A percentile compares a stretch with the other conserved stretches of the same genome.
Evolutionary conservation across 2,329 filamentous ascomycete species (phyloP).

Genomic region (Pyrenophora seminiperda): DNA sequence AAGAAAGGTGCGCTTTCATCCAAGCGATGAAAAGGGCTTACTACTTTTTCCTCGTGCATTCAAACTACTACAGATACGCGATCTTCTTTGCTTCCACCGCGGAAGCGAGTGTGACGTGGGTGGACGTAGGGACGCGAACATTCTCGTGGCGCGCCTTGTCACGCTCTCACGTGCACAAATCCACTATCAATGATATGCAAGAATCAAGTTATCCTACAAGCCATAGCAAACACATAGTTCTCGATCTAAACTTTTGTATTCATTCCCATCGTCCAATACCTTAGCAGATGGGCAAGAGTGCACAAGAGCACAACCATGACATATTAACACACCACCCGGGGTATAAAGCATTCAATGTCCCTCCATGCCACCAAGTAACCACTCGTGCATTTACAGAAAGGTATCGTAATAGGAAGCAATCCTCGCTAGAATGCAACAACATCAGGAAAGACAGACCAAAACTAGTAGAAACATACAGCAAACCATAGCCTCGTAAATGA

Average conservation of each 20-base stretch:
- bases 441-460: constrained; percentile 14
- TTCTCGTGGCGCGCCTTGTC: constrained; percentile 13
- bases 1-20: neutral
- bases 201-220: too few relatives aligned
- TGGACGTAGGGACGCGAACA: neutral
- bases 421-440: constrained; percentile 20
- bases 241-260: too few relatives aligned
- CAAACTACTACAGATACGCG: neutral
- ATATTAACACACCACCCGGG: constrained; percentile 15
- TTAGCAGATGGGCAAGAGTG: neutral
- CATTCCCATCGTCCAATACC: too few relatives aligned
- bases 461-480: constrained; percentile 1
- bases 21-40: neutral
- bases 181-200: too few relatives aligned
- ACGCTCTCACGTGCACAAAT: constrained; percentile 18
- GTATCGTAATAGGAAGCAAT: constrained; percentile 13
- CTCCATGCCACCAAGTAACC: constrained; percentile 6
- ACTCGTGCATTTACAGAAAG: constrained; percentile 11
- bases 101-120: neutral
- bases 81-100: neutral
- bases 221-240: neutral
- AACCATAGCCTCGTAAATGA: constrained; percentile 18
- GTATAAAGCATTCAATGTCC: constrained; percentile 19
- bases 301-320: constrained; percentile 2
- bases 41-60: neutral